Evolutionary conservation across 2,329 filamentous ascomycete genomes (phyloP), one percentile per base, ranked within the genome.

Genomic region (Sphaerulina vaccinii): DNA sequence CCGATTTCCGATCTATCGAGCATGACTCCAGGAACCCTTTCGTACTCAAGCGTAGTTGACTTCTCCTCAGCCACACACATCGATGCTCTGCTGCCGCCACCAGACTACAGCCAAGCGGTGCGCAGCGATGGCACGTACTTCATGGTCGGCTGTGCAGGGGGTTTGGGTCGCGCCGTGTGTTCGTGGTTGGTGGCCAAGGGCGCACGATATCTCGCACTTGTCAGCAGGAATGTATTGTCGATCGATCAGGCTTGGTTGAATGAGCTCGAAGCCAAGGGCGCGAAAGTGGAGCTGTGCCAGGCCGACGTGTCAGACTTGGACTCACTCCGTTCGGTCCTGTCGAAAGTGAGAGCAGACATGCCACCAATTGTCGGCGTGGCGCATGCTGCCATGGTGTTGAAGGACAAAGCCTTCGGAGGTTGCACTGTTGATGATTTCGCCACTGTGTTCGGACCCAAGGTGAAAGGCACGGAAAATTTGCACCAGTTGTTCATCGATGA

Each of bases 381-480:
- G 10, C 51, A 55, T 11, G 57, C 44, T 3, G 56, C 59, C 9
- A 53, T 58, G 55, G 55, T 60, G 5, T 40, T 59, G 5, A 27
- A 49, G 16, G 79, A 82, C 52, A 66, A 69, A 1, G 63, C 76
- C 0, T 80, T 79, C 47, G 68, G 73, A 21, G 73, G 73, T 4
- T 35, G 27, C 16, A 55, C 80, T 82, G 78, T 69, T 67, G 0
- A 72, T 70, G 51, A 66, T 74, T 39, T 82, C 77, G 74, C 49
- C 57, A 55, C 65, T 2, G 73, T 73, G 3, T 67, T 76, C 18
- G 60, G 54, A 0, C 77, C 80, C 43, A 83, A 83, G 65, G 73
- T 75, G 0, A 35, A 68, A 0, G 80, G 80, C 4, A 75, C 77
- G 0, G 68, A 65, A 63, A 79, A 80, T 48, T 71, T 83, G 1